Evolutionary conservation across 192 early-diverging fungal species (phyloP).

Genomic region (Entomortierella parvispora): DNA sequence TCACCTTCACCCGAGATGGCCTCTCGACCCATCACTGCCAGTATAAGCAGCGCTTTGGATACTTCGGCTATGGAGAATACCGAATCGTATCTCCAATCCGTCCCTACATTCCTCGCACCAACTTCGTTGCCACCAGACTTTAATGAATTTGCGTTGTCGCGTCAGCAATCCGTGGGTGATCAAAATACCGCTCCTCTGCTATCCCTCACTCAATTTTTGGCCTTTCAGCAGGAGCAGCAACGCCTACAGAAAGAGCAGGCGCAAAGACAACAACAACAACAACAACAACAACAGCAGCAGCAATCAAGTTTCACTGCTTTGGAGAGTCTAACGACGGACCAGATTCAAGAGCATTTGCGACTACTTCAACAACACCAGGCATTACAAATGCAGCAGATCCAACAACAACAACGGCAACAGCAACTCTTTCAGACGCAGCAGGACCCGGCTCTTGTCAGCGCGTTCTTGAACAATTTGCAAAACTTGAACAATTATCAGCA

Average conservation of each 20-base stretch:
- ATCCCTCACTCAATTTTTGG: slow-evolving; percentile 35
- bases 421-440: slow-evolving; percentile 11
- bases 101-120: slow-evolving; percentile 24
- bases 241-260: slow-evolving; percentile 5
- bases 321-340: slow-evolving; percentile 4
- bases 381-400: not conserved
- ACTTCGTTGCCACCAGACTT: slow-evolving; percentile 34
- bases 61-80: not conserved
- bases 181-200: slow-evolving; percentile 19
- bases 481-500: slow-evolving; percentile 46
- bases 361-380: slow-evolving; percentile 17
- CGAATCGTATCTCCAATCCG: slow-evolving; percentile 21
- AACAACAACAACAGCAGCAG: slow-evolving; percentile 8
- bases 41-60: not conserved
- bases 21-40: slow-evolving; percentile 12
- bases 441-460: slow-evolving; percentile 24
- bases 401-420: slow-evolving; percentile 32
- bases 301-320: not conserved
- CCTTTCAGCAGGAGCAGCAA: slow-evolving; percentile 26
- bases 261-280: slow-evolving; percentile 3
- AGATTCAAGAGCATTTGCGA: slow-evolving; percentile 23
- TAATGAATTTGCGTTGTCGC: slow-evolving; percentile 29
- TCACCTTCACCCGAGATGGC: slow-evolving; percentile 35
- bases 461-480: slow-evolving; percentile 35
- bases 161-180: slow-evolving; percentile 19